These are phyloP conservation scores for Geotrichum bryndzae DNA, from an alignment of 1,139 yeast genomes.

Conservation along the genomic window DNA sequence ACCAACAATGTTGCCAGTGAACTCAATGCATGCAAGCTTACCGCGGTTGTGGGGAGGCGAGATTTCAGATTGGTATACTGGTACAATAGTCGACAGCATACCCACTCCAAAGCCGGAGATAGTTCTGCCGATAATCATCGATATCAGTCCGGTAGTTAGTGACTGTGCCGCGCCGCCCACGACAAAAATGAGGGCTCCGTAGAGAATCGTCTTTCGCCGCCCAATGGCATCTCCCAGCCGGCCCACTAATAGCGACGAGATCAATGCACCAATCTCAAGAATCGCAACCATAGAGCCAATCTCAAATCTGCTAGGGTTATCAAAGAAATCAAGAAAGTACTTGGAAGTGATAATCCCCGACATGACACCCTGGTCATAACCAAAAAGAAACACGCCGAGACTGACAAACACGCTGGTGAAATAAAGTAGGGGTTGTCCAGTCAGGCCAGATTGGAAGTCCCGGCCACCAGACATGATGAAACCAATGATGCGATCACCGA, in stretches of 20 bases:
- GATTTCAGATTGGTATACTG: slow-evolving; percentile 87
- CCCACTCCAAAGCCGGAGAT: slow-evolving; percentile 88
- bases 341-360: slow-evolving; percentile 67
- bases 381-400: slow-evolving; percentile 77
- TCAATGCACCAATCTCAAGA: slow-evolving; percentile 75
- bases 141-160: slow-evolving; percentile 42
- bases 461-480: slow-evolving; percentile 28
- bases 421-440: slow-evolving; percentile 43
- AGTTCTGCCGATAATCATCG: slow-evolving; percentile 67
- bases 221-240: slow-evolving; percentile 75
- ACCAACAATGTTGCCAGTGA: slow-evolving; percentile 85
- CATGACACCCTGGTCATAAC: slow-evolving; percentile 91
- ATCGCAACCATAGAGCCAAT: slow-evolving; percentile 83
- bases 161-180: slow-evolving; percentile 78
- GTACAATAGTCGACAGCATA: slow-evolving; percentile 82
- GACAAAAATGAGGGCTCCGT: slow-evolving; percentile 75
- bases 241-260: slow-evolving; percentile 73
- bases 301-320: slow-evolving; percentile 61
- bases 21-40: slow-evolving; percentile 82
- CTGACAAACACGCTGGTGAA: slow-evolving; percentile 80
- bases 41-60: slow-evolving; percentile 92
- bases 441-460: slow-evolving; percentile 32
- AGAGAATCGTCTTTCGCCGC: slow-evolving; percentile 70
- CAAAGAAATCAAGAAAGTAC: slow-evolving; percentile 65
- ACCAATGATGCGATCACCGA: slow-evolving; percentile 26